Evolutionary conservation across 345 rosid genomes (phyloP).

Genomic region (Moringa oleifera): DNA sequence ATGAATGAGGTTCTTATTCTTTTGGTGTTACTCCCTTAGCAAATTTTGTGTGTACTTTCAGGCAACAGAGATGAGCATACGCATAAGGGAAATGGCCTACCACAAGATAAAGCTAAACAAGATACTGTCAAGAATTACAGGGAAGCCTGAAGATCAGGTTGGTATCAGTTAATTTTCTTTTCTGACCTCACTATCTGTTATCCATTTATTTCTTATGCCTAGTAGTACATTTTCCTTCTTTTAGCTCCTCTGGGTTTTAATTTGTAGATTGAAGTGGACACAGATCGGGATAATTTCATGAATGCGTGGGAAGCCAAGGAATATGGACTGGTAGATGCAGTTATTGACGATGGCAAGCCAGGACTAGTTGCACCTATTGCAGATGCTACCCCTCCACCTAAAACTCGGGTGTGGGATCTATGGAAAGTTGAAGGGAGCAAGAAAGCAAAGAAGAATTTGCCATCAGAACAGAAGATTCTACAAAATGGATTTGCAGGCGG

Average conservation of each 20-base stretch:
- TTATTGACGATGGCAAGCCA: constrained; percentile 92
- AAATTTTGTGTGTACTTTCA: constrained; percentile 30
- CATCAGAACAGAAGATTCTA: constrained; percentile 37
- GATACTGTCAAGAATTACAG: constrained; percentile 68
- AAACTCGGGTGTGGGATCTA: constrained; percentile 53
- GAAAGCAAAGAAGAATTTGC: constrained; percentile 54
- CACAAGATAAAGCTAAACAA: constrained; percentile 73
- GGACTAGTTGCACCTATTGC: constrained; percentile 75
- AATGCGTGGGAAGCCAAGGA: constrained; percentile 94
- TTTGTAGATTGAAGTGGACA: constrained; percentile 67
- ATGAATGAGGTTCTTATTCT: neutral
- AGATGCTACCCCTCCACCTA: constrained; percentile 69
- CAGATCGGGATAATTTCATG: constrained; percentile 83
- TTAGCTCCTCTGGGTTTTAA: too few relatives aligned
- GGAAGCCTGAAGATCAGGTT: constrained; percentile 75
- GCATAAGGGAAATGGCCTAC: constrained; percentile 74
- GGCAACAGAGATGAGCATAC: constrained; percentile 70
- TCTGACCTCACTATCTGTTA: too few relatives aligned
- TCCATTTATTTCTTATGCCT: too few relatives aligned
- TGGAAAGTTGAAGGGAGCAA: constrained; percentile 73
- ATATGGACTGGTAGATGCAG: constrained; percentile 77
- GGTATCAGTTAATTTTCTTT: neutral
- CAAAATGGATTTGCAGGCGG: constrained; percentile 26
- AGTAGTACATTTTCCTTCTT: too few relatives aligned
- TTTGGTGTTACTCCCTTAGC: neutral